A percentile compares a stretch with the other conserved stretches of the same genome.
phyloP scores from a whole-genome alignment of 345 rosid genomes.

The Boechera retrofracta region DNA sequence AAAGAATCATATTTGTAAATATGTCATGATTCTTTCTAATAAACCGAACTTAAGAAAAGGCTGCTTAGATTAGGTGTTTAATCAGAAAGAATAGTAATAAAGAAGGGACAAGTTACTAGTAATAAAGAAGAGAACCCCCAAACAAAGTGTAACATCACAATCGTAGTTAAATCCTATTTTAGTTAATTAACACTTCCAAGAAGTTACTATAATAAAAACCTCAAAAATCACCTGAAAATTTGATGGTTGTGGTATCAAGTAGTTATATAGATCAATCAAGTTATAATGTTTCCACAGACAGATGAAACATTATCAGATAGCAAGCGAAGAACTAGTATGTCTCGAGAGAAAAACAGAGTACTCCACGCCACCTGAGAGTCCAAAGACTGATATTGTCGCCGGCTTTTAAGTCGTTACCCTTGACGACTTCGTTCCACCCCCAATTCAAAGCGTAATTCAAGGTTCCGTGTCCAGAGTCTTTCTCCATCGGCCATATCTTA shows the following conservation, averaged over 20 bases:
- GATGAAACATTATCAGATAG: no score
- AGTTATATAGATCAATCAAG: no score
- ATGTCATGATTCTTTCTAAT: conserved; percentile 1
- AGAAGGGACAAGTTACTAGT: background rate
- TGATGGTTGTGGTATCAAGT: no score
- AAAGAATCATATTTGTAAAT: background rate
- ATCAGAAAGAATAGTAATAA: background rate
- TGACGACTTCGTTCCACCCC: conserved; percentile 9
- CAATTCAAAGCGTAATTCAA: background rate
- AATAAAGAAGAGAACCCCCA: background rate
- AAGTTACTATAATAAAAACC: no score
- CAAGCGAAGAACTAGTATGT: no score
- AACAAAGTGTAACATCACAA: background rate
- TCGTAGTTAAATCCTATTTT: no score
- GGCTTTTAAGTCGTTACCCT: background rate
- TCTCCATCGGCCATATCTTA: background rate
- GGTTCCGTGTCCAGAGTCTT: background rate
- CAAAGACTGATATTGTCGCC: background rate
- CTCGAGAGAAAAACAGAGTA: background rate
- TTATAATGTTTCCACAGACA: no score
- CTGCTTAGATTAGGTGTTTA: conserved; percentile 1
- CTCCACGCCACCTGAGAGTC: conserved; percentile 9
- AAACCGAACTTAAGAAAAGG: background rate
- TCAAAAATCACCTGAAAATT: no score
- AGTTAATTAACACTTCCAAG: no score